A percentile compares a stretch with the other conserved stretches of the same genome.
Evolutionary conservation across 2,329 filamentous ascomycete genomes (phyloP).

Genomic region (Aspergillus ruber): DNA sequence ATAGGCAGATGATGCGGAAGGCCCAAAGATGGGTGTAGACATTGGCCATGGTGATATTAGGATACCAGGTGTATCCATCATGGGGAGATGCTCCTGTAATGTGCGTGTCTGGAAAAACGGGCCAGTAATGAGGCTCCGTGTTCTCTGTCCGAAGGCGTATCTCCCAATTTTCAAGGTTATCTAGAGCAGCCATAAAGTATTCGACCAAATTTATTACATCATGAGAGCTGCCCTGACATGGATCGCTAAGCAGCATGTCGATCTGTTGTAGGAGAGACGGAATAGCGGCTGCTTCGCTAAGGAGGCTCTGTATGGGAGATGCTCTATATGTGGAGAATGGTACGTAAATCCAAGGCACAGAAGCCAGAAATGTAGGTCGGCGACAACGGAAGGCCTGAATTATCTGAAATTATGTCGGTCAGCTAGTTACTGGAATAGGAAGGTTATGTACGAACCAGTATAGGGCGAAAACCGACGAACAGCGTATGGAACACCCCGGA

Average conservation of each 20-base stretch:
- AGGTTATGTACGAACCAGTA: constrained; percentile 24
- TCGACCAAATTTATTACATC: not conserved
- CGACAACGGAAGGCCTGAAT: constrained; percentile 24
- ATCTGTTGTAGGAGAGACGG: constrained; percentile 21
- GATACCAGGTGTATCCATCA: constrained; percentile 22
- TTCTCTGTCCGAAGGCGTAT: not conserved
- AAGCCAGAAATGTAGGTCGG: constrained; percentile 25
- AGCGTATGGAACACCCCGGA: constrained; percentile 31
- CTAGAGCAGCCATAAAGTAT: not conserved
- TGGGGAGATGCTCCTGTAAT: not conserved
- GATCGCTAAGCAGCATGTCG: constrained; percentile 8
- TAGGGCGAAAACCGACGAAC: constrained; percentile 37
- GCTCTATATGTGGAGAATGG: constrained; percentile 23
- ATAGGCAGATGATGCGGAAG: constrained; percentile 31
- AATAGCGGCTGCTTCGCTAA: constrained; percentile 23
- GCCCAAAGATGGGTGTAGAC: constrained; percentile 34
- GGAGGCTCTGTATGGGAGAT: constrained; percentile 28
- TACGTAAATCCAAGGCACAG: constrained; percentile 21
- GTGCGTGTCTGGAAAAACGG: not conserved
- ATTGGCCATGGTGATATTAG: constrained; percentile 33
- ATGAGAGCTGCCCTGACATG: not conserved
- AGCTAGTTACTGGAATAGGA: not conserved
- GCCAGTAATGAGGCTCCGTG: not conserved
- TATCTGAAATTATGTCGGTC: constrained; percentile 14
- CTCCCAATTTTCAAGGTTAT: constrained; percentile 1